Evolutionary conservation across 1,139 yeast species (phyloP), one percentile per base, ranked within the genome.

Genomic region (Hemisphaericaspora subhashii): DNA sequence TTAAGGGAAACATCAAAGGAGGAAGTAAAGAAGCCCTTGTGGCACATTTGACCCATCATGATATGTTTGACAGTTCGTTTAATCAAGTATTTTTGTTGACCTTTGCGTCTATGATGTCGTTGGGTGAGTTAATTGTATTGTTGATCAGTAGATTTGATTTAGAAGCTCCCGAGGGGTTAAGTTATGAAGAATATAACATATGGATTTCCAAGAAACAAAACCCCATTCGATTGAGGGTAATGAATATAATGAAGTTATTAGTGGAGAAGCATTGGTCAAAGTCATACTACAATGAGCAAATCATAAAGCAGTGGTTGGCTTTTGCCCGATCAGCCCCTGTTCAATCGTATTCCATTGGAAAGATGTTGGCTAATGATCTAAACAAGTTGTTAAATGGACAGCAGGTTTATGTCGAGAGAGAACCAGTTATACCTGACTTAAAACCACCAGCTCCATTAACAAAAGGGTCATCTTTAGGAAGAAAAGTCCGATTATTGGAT

Each of bases 141-240:
- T 66, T 92, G 43, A 78, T 83, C 25, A 71, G 72, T 26, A 69
- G 96, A 38, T 92, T 83, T 61, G 74, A 83, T 44, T 66, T 81
- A 24, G 81, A 79, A 45, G 95, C 97, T 4, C 97, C 97, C 0
- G 96, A 86, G 52, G 96, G 95, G 0, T 66, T 92, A 45, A 79
- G 86, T 40, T 84, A 79, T 50, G 95, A 86, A 45, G 96, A 89
- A 54, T 87, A 86, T 55, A 79, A 81, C 32, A 63, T 73, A 4
- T 92, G 98, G 98, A 75, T 83, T 8, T 80, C 81, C 30, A 79
- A 78, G 53, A 89, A 87, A 53, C 83, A 64, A 60, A 64, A 51
- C 57, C 85, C 90, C 0, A 82, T 86, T 25, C 76, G 92, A 40
- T 56, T 77, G 21, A 70, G 89, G 40, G 89, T 87, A 3, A 72